Evolutionary conservation across 148 eudicot species (phyloP), one percentile per base, ranked within the genome.

Genomic region (Heliosperma pusillum): DNA sequence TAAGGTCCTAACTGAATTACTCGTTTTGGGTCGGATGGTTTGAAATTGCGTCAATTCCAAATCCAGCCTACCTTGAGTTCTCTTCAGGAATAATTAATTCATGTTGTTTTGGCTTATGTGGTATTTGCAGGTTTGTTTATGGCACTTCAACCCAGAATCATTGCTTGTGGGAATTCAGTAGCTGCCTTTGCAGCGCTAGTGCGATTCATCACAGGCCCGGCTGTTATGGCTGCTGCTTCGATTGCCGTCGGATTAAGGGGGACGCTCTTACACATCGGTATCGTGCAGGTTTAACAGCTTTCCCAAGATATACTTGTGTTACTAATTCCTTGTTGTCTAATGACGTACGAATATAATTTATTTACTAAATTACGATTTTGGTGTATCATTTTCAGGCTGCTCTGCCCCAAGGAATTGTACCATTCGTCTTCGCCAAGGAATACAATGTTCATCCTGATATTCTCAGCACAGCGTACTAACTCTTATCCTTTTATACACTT

Each of bases 211-310:
- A 78, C 86, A 0, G 98, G 98, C 7, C 98, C 98, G 2, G 93
- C 91, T 30, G 88, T 90, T 21, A 93, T 93, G 98, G 96, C 96
- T 0, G 93, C 91, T 27, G 85, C 98, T 52, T 90, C 98, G 0
- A 73, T 87, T 17, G 86, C 86, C 2, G 81, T 93, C 36, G 96
- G 98, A 15, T 63, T 93, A 25, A 81, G 88, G 17, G 98, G 98
- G 1, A 83, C 76, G 10, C 88, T 93, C 47, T 75, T 93, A 71
- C 91, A 80, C 67, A 77, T 93, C 55, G 98, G 89, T 10, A 90
- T 93, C 55, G 93, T 93, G 7, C 98, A 93, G 91, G 98, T 88
- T 66, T 2, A 1, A 71, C 3, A 30, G 33, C 13, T 3, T 12
- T 5, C 5, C 7, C 55, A 24, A 66, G 69, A 33, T 69, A 33